These are phyloP conservation scores for Neolentinus lepideus DNA, from an alignment of 1,284 basidiomycete genomes.

Conservation along the genomic window DNA sequence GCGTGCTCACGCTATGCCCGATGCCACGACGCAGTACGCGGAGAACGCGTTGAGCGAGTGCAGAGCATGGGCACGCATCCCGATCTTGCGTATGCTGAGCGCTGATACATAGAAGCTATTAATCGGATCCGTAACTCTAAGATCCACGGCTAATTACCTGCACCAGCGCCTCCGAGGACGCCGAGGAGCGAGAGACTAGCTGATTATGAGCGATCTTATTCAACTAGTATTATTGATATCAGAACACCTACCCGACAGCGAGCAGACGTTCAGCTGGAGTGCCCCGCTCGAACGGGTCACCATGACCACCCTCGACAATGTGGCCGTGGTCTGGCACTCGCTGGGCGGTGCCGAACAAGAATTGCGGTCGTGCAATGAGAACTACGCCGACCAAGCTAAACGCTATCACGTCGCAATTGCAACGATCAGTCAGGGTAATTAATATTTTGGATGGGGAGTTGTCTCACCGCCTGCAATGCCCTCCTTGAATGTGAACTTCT, in stretches of 20 bases:
- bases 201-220: background rate
- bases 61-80: constrained; percentile 65
- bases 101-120: constrained; percentile 28
- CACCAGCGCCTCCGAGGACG: constrained; percentile 52
- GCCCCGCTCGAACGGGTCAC: constrained; percentile 8
- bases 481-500: constrained; percentile 53
- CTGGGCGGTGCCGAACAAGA: constrained; percentile 22
- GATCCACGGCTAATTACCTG: constrained; percentile 34
- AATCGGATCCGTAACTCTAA: background rate
- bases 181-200: constrained; percentile 36
- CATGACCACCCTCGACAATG: background rate
- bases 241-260: constrained; percentile 20
- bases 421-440: constrained; percentile 16
- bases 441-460: constrained; percentile 20
- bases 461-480: constrained; percentile 53
- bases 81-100: constrained; percentile 63
- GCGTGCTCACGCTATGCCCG: constrained; percentile 34
- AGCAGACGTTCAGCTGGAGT: constrained; percentile 27
- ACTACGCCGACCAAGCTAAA: constrained; percentile 43
- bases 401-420: constrained; percentile 13
- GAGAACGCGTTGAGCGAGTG: constrained; percentile 72
- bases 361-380: constrained; percentile 36
- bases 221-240: background rate
- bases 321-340: background rate
- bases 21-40: constrained; percentile 49